Evolutionary conservation across 2,329 filamentous ascomycete genomes (phyloP).

Genomic region (Colletotrichum melonis): DNA sequence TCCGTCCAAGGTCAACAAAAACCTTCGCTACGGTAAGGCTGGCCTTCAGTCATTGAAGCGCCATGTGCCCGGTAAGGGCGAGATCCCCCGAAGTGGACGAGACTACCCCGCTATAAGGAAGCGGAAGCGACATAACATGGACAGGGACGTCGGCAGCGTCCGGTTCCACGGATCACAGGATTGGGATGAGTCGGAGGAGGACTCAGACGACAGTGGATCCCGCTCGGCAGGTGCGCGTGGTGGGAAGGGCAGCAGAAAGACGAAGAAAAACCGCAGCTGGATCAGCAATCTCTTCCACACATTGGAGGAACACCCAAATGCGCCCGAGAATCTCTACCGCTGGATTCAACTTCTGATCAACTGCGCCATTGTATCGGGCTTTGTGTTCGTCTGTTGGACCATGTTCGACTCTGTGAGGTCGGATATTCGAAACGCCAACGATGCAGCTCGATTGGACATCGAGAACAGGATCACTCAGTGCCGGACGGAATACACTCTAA

Average conservation of each 20-base stretch:
- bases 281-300: slow-evolving; percentile 58
- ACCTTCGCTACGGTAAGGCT: slow-evolving; percentile 56
- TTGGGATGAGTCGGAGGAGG: slow-evolving; percentile 58
- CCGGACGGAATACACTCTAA: slow-evolving; percentile 77
- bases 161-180: slow-evolving; percentile 54
- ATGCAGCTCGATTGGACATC: slow-evolving; percentile 75
- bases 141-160: slow-evolving; percentile 64
- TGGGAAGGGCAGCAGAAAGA: slow-evolving; percentile 35
- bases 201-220: slow-evolving; percentile 59
- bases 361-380: slow-evolving; percentile 64
- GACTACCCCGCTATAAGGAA: slow-evolving; percentile 59
- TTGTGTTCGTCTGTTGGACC: slow-evolving; percentile 72
- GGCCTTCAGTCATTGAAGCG: slow-evolving; percentile 52
- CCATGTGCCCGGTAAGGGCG: slow-evolving; percentile 69
- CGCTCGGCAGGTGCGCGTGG: slow-evolving; percentile 27
- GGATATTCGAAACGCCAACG: slow-evolving; percentile 80
- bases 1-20: slow-evolving; percentile 58
- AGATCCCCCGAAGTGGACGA: slow-evolving; percentile 64
- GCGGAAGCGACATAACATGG: slow-evolving; percentile 62
- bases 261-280: slow-evolving; percentile 45
- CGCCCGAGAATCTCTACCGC: slow-evolving; percentile 68
- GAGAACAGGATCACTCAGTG: slow-evolving; percentile 81
- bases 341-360: slow-evolving; percentile 74
- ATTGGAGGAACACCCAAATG: slow-evolving; percentile 67
- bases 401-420: slow-evolving; percentile 76